Evolutionary conservation across 768 basidiomycete species (phyloP).

Genomic region (Amanita thiersii): DNA sequence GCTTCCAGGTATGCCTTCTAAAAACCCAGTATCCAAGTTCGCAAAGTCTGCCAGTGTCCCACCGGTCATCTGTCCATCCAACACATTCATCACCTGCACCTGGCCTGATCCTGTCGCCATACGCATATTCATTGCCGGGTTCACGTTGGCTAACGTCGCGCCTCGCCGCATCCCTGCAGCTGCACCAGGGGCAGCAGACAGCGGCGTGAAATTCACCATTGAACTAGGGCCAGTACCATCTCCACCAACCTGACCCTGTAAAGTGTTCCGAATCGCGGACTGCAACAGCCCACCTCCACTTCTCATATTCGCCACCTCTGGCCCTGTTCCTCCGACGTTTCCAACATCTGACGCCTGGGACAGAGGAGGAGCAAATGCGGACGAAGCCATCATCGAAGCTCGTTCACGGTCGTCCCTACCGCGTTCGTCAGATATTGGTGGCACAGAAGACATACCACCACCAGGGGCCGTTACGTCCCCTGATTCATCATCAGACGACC

Average conservation of each 20-base stretch:
- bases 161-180: slow-evolving; percentile 21
- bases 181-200: slow-evolving; percentile 26
- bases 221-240: slow-evolving; percentile 23
- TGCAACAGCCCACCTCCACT: slow-evolving; percentile 3
- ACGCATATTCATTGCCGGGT: slow-evolving; percentile 62
- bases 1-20: slow-evolving; percentile 73
- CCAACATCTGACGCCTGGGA: not conserved
- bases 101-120: slow-evolving; percentile 32
- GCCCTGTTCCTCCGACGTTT: not conserved
- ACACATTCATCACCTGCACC: slow-evolving; percentile 72
- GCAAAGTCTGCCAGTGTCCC: slow-evolving; percentile 56
- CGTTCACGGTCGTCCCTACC: slow-evolving; percentile 5
- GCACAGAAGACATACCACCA: slow-evolving; percentile 13
- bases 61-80: slow-evolving; percentile 52
- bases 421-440: slow-evolving; percentile 12
- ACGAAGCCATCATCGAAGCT: slow-evolving; percentile 4
- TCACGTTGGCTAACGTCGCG: slow-evolving; percentile 42
- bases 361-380: slow-evolving; percentile 8
- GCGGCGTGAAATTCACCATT: slow-evolving; percentile 52
- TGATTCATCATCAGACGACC: slow-evolving; percentile 34
- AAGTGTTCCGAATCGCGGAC: slow-evolving; percentile 1
- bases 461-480: not conserved
- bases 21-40: slow-evolving; percentile 56
- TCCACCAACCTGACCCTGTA: slow-evolving; percentile 1
- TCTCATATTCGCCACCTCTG: slow-evolving; percentile 10